Base-by-base conservation (phyloP, 345 rosid genomes). In the Gynandropsis gynandra region DNA sequence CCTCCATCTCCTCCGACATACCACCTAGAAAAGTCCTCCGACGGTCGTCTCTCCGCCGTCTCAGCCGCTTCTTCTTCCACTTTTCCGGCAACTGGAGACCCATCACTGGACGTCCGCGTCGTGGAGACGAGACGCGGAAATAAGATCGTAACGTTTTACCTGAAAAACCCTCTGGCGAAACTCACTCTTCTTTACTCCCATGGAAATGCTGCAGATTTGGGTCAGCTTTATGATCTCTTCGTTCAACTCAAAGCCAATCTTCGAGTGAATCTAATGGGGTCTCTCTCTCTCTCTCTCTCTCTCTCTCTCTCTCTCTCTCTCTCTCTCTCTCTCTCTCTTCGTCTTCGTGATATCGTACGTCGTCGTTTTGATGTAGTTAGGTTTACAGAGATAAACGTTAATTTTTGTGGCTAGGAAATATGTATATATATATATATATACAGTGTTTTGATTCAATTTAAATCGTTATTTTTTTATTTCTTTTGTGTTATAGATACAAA, bases 141-240 rank as follows among this genome's bases (percentile, higher is more conserved):
- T 79, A 85, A 81, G 83, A 79, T 93, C 43, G 83, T 81, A 31
- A 90, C 92, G 16, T 93, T 93, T 54, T 93, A 82, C 68, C 55
- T 93, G 19, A 85, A 42, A 65, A 93, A 81, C 72, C 90, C 97
- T 0, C 78, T 71, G 67, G 97, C 99, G 9, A 78, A 92, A 52
- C 97, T 93, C 64, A 93, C 99, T 39, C 65, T 93, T 60, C 80
- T 93, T 0, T 93, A 93, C 62, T 93, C 99, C 6, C 99, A 88
- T 67, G 97, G 99, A 42, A 93, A 93, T 73, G 99, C 99, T 11
- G 95, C 99, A 41, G 99, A 92, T 78, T 83, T 92, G 61, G 99
- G 97, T 42, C 99, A 93, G 72, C 95, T 93, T 63, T 85, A 88
- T 44, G 97, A 88, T 71, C 95, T 93, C 80, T 93, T 93, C 31